phyloP scores from a whole-genome alignment of 108 stramenopile species.

The Cyclotella kingstonii region DNA sequence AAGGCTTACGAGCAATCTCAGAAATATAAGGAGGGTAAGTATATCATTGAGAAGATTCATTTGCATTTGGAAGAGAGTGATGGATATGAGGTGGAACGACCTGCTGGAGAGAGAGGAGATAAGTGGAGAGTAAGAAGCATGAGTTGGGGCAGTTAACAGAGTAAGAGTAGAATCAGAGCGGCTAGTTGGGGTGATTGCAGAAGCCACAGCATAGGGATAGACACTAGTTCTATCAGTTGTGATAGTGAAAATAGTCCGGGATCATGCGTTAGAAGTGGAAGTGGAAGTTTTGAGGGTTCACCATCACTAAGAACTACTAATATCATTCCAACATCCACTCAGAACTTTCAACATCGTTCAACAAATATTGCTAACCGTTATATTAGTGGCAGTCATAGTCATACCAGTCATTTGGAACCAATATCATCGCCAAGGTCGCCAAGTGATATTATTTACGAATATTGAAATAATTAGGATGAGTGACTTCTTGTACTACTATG shows the following conservation, averaged over 20 bases:
- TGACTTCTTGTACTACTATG: neutral
- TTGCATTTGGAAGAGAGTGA: conserved; percentile 77
- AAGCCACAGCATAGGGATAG: conserved; percentile 1
- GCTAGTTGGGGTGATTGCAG: conserved; percentile 8
- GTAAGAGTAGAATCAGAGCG: conserved; percentile 8
- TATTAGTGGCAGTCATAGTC: neutral
- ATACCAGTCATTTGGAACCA: conserved; percentile 7
- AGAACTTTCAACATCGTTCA: conserved; percentile 3
- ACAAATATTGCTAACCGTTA: conserved; percentile 3
- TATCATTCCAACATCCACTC: neutral
- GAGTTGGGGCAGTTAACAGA: conserved; percentile 69
- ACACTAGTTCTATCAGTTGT: neutral
- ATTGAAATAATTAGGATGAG: conserved; percentile 13
- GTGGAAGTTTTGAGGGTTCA: conserved; percentile 3
- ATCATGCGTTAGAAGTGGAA: neutral
- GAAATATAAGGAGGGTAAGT: conserved; percentile 95
- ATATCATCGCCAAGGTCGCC: conserved; percentile 26
- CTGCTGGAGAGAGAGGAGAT: conserved; percentile 77
- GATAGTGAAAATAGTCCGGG: neutral
- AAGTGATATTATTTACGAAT: conserved; percentile 44
- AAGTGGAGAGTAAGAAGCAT: conserved; percentile 67
- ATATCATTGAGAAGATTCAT: conserved; percentile 89
- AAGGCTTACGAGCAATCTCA: conserved; percentile 84
- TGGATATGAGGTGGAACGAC: conserved; percentile 53
- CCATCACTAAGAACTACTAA: neutral